Evolutionary conservation across 495 filamentous ascomycete species (phyloP).

Genomic region (Aspergillus mulundensis): DNA sequence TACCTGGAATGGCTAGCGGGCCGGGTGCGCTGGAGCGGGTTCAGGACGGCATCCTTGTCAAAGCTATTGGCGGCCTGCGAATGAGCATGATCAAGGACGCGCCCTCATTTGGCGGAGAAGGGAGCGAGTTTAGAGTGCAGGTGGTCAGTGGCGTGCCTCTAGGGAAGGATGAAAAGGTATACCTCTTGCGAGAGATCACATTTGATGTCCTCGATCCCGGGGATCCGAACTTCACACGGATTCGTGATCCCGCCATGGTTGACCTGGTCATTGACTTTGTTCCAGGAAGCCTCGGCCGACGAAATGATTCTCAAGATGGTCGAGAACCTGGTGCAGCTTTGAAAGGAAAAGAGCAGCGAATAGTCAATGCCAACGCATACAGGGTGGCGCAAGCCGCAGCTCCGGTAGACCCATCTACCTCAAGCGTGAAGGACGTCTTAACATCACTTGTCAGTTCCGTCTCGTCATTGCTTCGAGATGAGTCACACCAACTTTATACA

Average conservation of each 20-base stretch:
- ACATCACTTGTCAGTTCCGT: conserved; percentile 57
- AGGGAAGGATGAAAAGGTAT: conserved; percentile 86
- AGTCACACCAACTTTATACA: conserved; percentile 27
- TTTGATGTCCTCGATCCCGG: conserved; percentile 63
- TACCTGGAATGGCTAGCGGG: conserved; percentile 52
- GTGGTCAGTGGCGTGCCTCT: conserved; percentile 76
- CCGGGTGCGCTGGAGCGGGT: conserved; percentile 55
- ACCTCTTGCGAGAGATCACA: conserved; percentile 71
- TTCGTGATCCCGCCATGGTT: conserved; percentile 65
- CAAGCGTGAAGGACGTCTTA: conserved; percentile 48
- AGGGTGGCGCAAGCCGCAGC: conserved; percentile 20
- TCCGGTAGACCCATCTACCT: conserved; percentile 36
- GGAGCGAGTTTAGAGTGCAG: conserved; percentile 61
- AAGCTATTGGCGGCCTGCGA: conserved; percentile 72
- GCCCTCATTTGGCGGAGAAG: conserved; percentile 28
- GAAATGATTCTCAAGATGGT: conserved; percentile 38
- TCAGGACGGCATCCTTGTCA: conserved; percentile 72
- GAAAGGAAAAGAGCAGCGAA: conserved; percentile 16
- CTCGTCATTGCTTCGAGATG: conserved; percentile 49
- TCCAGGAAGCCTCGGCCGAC: conserved; percentile 35
- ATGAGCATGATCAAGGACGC: conserved; percentile 74
- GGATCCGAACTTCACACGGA: conserved; percentile 79
- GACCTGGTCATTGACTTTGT: conserved; percentile 65
- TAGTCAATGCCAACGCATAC: conserved; percentile 16
- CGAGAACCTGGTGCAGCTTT: conserved; percentile 25